Percentiles rank a stretch among this genome's conserved stretches.
Evolutionary conservation across 148 eudicot genomes (phyloP).

Genomic region (Rhododendron simsii): DNA sequence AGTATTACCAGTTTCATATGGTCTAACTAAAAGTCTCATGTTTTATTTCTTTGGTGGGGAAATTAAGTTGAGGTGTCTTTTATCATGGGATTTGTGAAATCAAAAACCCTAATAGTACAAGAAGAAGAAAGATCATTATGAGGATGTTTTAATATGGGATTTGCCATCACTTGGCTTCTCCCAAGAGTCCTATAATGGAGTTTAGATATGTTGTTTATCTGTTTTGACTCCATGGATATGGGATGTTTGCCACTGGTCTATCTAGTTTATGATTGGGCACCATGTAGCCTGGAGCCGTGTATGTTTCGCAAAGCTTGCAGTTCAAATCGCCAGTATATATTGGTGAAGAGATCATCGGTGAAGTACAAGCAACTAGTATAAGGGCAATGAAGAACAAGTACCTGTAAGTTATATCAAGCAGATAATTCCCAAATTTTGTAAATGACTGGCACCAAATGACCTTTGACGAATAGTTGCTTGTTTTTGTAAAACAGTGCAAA

Average conservation of each 20-base stretch:
- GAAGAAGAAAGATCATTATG: neutral
- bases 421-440: neutral
- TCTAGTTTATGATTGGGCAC: neutral
- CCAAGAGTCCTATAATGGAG: neutral
- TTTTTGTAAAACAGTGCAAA: constrained; percentile 42
- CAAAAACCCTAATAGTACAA: neutral
- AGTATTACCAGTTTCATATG: neutral
- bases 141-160: neutral
- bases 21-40: neutral
- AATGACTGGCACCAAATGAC: neutral
- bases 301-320: constrained; percentile 66
- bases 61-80: neutral
- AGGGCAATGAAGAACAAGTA: constrained; percentile 32
- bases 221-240: neutral
- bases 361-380: constrained; percentile 38
- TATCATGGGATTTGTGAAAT: neutral
- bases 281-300: constrained; percentile 77
- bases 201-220: neutral
- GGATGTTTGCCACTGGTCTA: neutral
- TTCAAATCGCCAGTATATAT: constrained; percentile 64
- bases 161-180: neutral
- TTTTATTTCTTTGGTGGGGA: neutral
- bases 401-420: constrained; percentile 39
- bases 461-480: neutral
- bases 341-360: constrained; percentile 62